phyloP scores from a whole-genome alignment of 495 filamentous ascomycete species.

The Glonium stellatum region DNA sequence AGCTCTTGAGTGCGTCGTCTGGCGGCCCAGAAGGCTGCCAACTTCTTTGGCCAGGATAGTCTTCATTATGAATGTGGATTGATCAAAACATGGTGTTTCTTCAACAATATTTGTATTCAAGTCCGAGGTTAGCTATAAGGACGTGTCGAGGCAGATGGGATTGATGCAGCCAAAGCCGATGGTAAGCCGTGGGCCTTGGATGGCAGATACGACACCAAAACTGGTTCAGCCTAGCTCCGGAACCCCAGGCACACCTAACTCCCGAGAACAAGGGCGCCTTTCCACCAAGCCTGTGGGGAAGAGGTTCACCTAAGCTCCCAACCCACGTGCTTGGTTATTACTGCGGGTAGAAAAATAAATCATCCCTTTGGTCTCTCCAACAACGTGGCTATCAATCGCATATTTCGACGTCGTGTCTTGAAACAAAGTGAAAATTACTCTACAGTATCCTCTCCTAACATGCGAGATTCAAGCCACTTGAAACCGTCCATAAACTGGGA shows the following conservation, averaged over 20 bases:
- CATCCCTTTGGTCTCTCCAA: neutral
- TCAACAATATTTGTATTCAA: neutral
- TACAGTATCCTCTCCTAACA: neutral
- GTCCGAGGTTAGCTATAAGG: no score
- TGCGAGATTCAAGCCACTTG: neutral
- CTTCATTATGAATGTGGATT: constrained; percentile 17
- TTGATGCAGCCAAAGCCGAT: no score
- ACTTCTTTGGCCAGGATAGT: constrained; percentile 10
- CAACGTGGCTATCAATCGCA: constrained; percentile 1
- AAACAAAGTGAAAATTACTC: neutral
- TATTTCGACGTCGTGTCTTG: neutral
- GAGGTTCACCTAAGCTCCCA: no score
- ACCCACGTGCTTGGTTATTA: neutral
- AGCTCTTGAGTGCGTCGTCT: constrained; percentile 4
- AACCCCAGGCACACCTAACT: no score
- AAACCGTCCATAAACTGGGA: no score
- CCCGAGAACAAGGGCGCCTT: no score
- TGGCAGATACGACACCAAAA: no score
- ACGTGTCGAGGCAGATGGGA: no score
- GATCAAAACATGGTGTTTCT: neutral
- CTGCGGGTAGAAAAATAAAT: constrained; percentile 4
- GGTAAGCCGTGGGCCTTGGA: no score
- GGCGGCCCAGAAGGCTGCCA: constrained; percentile 15
- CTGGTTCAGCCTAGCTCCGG: no score
- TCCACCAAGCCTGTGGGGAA: no score